These are phyloP conservation scores for Psilocybe tampanensis DNA, from an alignment of 768 basidiomycete species.

Conservation along the genomic window DNA sequence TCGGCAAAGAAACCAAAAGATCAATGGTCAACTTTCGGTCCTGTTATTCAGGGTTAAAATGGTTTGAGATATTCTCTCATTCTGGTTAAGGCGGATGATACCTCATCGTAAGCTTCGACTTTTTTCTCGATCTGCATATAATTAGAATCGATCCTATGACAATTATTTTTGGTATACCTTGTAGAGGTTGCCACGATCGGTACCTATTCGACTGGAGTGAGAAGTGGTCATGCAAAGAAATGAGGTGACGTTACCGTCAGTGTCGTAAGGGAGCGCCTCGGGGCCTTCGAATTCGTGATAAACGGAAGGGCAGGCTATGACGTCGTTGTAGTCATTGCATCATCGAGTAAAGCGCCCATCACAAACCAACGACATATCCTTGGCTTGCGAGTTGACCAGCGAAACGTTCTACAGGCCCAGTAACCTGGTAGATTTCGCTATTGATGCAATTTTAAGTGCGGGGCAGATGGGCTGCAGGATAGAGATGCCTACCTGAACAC, in stretches of 20 bases:
- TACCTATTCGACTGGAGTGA: constrained; percentile 14
- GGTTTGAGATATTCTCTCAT: not conserved
- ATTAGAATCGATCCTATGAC: not conserved
- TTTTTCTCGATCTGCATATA: constrained; percentile 80
- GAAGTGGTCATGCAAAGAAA: not conserved
- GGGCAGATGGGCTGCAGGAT: not conserved
- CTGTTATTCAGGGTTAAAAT: constrained; percentile 40
- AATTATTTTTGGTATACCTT: constrained; percentile 55
- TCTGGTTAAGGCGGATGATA: constrained; percentile 24
- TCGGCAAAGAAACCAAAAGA: constrained; percentile 66
- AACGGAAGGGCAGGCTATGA: constrained; percentile 73
- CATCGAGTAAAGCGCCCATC: not conserved
- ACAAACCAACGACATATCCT: constrained; percentile 78
- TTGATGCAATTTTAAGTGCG: not conserved
- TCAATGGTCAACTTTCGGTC: constrained; percentile 82
- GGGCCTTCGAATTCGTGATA: constrained; percentile 95
- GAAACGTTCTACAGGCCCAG: constrained; percentile 95
- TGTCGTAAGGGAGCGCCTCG: constrained; percentile 86
- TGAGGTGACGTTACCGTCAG: constrained; percentile 54
- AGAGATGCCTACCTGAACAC: constrained; percentile 64
- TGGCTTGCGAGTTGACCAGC: constrained; percentile 87
- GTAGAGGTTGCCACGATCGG: constrained; percentile 85
- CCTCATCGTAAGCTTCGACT: constrained; percentile 87
- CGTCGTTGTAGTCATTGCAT: not conserved
- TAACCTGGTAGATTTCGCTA: constrained; percentile 95